Percentiles rank a stretch among this genome's conserved stretches.
Evolutionary conservation across 176 grass and related monocot genomes (phyloP).

Genomic region (Phoenix dactylifera): DNA sequence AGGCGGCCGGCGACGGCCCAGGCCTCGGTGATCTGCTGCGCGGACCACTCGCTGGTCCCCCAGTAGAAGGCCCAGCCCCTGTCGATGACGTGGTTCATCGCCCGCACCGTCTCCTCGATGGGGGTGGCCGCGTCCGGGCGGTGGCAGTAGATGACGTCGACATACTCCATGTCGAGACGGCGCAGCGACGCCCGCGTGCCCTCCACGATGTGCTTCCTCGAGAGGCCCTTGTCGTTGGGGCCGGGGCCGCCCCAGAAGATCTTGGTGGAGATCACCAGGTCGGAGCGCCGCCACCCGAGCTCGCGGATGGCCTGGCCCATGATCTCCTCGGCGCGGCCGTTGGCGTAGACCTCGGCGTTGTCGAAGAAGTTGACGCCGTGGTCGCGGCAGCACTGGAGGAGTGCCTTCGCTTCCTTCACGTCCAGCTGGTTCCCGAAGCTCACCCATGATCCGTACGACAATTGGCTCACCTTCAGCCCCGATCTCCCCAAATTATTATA

Average conservation of each 20-base stretch:
- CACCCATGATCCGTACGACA: slow-evolving; percentile 81
- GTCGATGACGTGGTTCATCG: slow-evolving; percentile 94
- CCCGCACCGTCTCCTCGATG: slow-evolving; percentile 82
- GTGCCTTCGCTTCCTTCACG: slow-evolving; percentile 84
- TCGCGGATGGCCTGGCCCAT: slow-evolving; percentile 98
- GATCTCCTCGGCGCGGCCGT: slow-evolving; percentile 96
- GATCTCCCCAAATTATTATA: slow-evolving; percentile 93
- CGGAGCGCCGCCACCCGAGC: slow-evolving; percentile 85
- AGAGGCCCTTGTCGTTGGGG: slow-evolving; percentile 98
- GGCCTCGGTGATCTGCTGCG: slow-evolving; percentile 89
- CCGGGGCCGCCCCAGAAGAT: slow-evolving; percentile 95
- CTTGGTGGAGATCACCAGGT: slow-evolving; percentile 97
- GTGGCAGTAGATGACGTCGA: slow-evolving; percentile 78
- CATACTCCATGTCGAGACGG: slow-evolving; percentile 86
- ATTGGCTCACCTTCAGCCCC: slow-evolving; percentile 85
- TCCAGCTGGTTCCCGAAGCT: slow-evolving; percentile 97
- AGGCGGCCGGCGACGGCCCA: slow-evolving; percentile 64
- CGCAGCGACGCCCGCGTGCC: slow-evolving; percentile 56
- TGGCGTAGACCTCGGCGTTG: slow-evolving; percentile 97
- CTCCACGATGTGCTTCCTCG: slow-evolving; percentile 88
- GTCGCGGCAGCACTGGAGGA: slow-evolving; percentile 84
- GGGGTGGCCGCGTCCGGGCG: slow-evolving; percentile 76
- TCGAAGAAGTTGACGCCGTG: slow-evolving; percentile 99
- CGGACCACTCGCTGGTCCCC: slow-evolving; percentile 89
- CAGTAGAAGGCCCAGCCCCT: slow-evolving; percentile 92